Evolutionary conservation across 1,139 yeast genomes (phyloP), one percentile per base, ranked within the genome.

Genomic region (Sugiyamaella xylanicola): DNA sequence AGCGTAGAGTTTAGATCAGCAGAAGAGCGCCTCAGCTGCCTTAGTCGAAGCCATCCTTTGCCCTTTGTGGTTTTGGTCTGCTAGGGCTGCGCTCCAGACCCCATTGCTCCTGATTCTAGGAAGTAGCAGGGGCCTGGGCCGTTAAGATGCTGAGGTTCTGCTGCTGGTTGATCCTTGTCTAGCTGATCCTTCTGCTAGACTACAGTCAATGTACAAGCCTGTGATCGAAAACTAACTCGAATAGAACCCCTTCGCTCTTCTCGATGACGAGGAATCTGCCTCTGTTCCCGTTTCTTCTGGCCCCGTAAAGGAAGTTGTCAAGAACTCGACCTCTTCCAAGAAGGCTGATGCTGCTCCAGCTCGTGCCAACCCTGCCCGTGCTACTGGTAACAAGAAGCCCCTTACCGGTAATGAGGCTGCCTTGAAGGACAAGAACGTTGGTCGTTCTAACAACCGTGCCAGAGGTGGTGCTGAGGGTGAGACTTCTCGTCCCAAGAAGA

Each of bases 371-470:
- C 67, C 71, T 47, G 75, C 71, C 46, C 63, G 66, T 57, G 72
- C 72, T 46, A 64, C 67, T 59, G 66, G 71, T 63, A 61, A 63
- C 59, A 64, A 66, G 62, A 71, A 78, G 75, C 78, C 85, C 71
- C 77, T 84, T 58, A 75, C 67, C 56, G 96, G 96, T 74, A 92
- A 90, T 80, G 97, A 91, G 72, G 96, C 90, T 69, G 96, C 95
- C 63, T 77, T 85, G 75, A 87, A 82, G 77, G 84, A 79, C 82
- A 85, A 83, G 80, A 70, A 75, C 71, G 83, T 79, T 61, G 85
- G 85, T 65, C 79, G 84, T 66, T 61, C 73, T 61, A 76, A 85
- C 79, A 92, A 92, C 92, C 79, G 75, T 63, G 65, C 75, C 63
- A 84, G 70, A 61, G 63, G 68, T 48, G 65, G 68, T 50, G 67